Evolutionary conservation across 164 flowering plant species (phyloP).

Genomic region (Chimonanthus salicifolius): DNA sequence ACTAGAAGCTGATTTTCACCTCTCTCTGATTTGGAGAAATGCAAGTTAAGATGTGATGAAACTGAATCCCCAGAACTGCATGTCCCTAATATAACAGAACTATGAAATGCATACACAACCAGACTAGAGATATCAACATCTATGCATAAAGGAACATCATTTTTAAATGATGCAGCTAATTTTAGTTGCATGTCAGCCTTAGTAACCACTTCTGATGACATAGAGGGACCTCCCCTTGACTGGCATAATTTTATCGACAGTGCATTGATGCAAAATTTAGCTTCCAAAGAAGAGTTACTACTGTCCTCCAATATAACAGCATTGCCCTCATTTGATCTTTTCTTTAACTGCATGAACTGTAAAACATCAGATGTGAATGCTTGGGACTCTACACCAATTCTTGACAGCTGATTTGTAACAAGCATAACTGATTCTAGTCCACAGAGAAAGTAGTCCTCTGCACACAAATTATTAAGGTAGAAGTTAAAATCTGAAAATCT

Average conservation of each 20-base stretch:
- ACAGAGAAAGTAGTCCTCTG: constrained; percentile 36
- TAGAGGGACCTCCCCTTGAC: constrained; percentile 15
- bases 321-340: constrained; percentile 19
- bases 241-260: constrained; percentile 31
- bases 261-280: constrained; percentile 33
- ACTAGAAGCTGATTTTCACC: constrained; percentile 32
- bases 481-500: neutral
- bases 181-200: constrained; percentile 45
- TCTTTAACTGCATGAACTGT: constrained; percentile 51
- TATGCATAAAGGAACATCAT: constrained; percentile 34
- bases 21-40: constrained; percentile 26
- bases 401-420: constrained; percentile 43
- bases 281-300: constrained; percentile 25
- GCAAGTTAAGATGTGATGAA: constrained; percentile 37
- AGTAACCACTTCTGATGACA: constrained; percentile 32
- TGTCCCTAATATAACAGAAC: constrained; percentile 34
- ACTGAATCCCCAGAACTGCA: constrained; percentile 22
- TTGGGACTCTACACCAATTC: constrained; percentile 40
- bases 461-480: constrained; percentile 6
- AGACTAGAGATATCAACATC: constrained; percentile 39
- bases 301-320: constrained; percentile 22
- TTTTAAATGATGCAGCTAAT: constrained; percentile 40
- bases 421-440: constrained; percentile 50
- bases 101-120: constrained; percentile 37
- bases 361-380: constrained; percentile 50